A percentile compares a stretch with the other conserved stretches of the same genome.
Conservation (phyloP, 352 stramenopile genomes). For the Saprolegnia diclina region DNA sequence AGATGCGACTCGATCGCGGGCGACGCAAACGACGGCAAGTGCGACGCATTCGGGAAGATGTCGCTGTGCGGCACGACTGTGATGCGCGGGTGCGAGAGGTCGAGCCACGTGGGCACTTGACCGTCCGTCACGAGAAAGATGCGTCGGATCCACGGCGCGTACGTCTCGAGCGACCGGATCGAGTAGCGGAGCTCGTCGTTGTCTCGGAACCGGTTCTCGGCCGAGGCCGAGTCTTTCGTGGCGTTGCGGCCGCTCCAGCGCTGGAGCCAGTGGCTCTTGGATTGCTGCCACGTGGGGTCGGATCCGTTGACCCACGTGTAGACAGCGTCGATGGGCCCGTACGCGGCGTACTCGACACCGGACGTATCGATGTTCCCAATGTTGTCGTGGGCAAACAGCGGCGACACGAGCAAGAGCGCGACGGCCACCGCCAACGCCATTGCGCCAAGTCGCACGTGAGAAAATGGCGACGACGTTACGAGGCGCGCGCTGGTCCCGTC, state of each 20-base stretch:
- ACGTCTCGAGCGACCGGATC: conserved; percentile 90
- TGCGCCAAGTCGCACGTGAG: conserved; percentile 29
- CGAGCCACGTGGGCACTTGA: conserved; percentile 91
- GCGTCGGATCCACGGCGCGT: conserved; percentile 92
- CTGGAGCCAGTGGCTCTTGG: conserved; percentile 86
- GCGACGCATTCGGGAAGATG: conserved; percentile 86
- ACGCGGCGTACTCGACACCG: conserved; percentile 44
- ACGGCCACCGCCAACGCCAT: conserved; percentile 31
- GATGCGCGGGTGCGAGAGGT: conserved; percentile 73
- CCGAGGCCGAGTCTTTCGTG: conserved; percentile 60
- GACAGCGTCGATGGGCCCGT: conserved; percentile 90
- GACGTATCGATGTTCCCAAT: conserved; percentile 49
- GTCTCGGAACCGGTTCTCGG: conserved; percentile 91
- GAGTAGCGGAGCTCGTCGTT: conserved; percentile 92
- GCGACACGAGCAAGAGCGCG: too few species aligned
- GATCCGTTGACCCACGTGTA: conserved; percentile 97
- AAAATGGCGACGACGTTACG: conserved; percentile 40
- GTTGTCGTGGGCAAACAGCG: conserved; percentile 34
- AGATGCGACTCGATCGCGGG: conserved; percentile 92
- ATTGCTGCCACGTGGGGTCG: conserved; percentile 87
- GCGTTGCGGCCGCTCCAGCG: conserved; percentile 82
- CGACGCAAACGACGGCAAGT: conserved; percentile 92
- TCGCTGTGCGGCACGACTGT: conserved; percentile 84
- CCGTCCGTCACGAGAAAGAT: conserved; percentile 94
- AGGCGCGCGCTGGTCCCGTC: too few species aligned